phyloP scores from a whole-genome alignment of 805 yeast genomes.

The Nakazawaea siamensis region DNA sequence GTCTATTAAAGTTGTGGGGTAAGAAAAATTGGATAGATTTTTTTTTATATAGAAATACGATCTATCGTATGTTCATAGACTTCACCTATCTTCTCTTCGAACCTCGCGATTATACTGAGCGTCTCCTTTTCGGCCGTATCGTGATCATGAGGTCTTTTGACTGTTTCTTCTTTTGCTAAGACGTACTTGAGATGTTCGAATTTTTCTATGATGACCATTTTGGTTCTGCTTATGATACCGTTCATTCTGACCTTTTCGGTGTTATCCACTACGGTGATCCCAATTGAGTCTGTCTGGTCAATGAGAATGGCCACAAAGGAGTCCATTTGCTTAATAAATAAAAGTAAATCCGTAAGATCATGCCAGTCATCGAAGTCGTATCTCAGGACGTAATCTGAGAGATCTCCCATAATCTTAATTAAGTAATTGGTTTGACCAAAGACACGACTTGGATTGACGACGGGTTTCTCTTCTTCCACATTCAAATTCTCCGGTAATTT shows the following conservation, averaged over 20 bases:
- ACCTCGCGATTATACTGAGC: constrained; percentile 2
- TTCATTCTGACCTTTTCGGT: constrained; percentile 27
- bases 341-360: constrained; percentile 17
- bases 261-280: constrained; percentile 14
- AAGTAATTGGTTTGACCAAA: constrained; percentile 61
- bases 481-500: constrained; percentile 13
- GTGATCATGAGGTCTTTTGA: neutral
- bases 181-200: constrained; percentile 20
- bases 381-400: constrained; percentile 51
- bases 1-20: no score
- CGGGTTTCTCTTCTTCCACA: constrained; percentile 1
- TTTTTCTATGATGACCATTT: constrained; percentile 17
- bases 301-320: constrained; percentile 21
- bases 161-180: neutral
- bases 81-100: constrained; percentile 24
- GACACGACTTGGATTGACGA: constrained; percentile 12
- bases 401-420: constrained; percentile 56
- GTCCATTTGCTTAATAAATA: constrained; percentile 20
- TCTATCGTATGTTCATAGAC: constrained; percentile 26
- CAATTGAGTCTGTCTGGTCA: constrained; percentile 14
- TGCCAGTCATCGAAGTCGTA: constrained; percentile 16
- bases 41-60: constrained; percentile 23
- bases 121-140: neutral
- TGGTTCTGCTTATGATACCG: constrained; percentile 23
- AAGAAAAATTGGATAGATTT: no score